Conservation (phyloP, 768 basidiomycete species). For the Boletus sp. region DNA sequence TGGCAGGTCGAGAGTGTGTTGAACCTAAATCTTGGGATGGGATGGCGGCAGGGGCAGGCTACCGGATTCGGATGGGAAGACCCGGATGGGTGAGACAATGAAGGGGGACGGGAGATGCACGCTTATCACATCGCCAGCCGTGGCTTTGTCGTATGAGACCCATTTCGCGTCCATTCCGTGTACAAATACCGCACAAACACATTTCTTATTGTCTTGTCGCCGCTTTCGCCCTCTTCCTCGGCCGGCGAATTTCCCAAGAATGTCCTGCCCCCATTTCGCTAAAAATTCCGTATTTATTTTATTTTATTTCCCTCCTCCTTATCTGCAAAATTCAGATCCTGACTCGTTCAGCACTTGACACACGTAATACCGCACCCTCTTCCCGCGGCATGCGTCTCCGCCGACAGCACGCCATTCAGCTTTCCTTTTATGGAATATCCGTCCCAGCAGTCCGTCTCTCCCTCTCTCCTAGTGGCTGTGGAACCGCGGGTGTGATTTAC, state of each 20-base stretch:
- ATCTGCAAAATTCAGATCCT: constrained; percentile 30
- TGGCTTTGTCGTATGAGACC: constrained; percentile 30
- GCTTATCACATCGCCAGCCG: constrained; percentile 32
- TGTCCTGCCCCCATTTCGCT: constrained; percentile 23
- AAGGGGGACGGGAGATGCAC: constrained; percentile 23
- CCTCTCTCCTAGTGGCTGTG: constrained; percentile 21
- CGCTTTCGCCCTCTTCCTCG: constrained; percentile 26
- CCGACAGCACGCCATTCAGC: too few relatives aligned
- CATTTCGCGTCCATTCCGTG: constrained; percentile 41
- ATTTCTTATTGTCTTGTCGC: constrained; percentile 46
- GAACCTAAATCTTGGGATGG: constrained; percentile 28
- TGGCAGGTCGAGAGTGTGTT: constrained; percentile 35
- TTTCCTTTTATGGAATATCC: too few relatives aligned
- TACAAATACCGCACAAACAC: constrained; percentile 39
- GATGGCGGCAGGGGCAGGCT: constrained; percentile 18
- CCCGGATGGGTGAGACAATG: constrained; percentile 34
- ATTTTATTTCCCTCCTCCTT: constrained; percentile 31
- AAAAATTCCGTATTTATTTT: constrained; percentile 33
- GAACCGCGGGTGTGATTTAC: constrained; percentile 21
- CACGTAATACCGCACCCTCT: constrained; percentile 27
- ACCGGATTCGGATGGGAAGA: constrained; percentile 19
- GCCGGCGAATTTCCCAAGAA: constrained; percentile 36
- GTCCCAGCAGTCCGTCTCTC: too few relatives aligned
- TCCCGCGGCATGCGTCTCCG: constrained; percentile 35
- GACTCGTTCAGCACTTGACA: constrained; percentile 30